Evolutionary conservation across 371 early-diverging fungal species (phyloP).

Genomic region (Catenaria anguillulae): DNA sequence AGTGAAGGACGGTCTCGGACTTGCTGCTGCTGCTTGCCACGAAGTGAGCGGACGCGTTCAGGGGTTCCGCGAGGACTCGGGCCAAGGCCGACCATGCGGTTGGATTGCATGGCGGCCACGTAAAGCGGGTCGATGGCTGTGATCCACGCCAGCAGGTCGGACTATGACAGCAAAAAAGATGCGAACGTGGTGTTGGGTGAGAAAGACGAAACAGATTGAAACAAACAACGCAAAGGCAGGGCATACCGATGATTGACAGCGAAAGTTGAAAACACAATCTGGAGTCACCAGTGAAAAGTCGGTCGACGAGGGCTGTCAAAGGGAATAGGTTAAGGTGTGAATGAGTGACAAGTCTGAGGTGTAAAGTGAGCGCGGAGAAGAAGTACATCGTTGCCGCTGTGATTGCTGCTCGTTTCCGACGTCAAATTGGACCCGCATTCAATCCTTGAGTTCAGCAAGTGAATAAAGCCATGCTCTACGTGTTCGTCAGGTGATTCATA

Average conservation of each 20-base stretch:
- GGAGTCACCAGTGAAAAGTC: not conserved
- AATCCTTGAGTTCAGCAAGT: not conserved
- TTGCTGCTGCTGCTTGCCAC: too few relatives aligned
- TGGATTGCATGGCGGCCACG: constrained; percentile 1
- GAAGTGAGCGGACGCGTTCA: too few relatives aligned
- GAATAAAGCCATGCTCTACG: not conserved
- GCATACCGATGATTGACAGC: too few relatives aligned
- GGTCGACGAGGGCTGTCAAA: not conserved
- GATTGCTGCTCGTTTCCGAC: not conserved
- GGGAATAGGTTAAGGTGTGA: not conserved
- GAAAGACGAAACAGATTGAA: not conserved
- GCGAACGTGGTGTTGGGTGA: too few relatives aligned
- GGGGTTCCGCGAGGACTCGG: too few relatives aligned
- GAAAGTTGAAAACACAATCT: not conserved
- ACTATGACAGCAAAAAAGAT: not conserved
- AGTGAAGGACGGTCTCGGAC: not conserved
- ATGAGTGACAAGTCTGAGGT: not conserved
- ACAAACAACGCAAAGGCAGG: not conserved
- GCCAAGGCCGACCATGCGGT: not conserved
- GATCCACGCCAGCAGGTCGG: not conserved
- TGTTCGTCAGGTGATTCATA: not conserved
- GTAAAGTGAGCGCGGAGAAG: not conserved
- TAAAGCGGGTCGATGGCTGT: not conserved
- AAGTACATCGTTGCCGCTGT: not conserved
- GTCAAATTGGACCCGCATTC: not conserved